Evolutionary conservation across 495 filamentous ascomycete species (phyloP).

Genomic region (Corynascus novoguineensis): DNA sequence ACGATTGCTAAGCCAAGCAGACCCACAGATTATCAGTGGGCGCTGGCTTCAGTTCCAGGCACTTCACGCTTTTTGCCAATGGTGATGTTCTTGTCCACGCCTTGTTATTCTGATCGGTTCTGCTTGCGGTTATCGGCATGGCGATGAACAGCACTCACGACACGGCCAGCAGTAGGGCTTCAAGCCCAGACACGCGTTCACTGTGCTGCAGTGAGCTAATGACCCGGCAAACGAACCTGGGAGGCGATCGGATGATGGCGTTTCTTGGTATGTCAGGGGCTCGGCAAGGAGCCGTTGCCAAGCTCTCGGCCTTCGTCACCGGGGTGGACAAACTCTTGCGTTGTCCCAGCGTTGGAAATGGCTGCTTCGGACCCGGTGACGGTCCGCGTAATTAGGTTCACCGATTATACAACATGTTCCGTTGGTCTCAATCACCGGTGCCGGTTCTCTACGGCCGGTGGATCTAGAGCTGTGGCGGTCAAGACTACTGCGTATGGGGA

Average conservation of each 20-base stretch:
- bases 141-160: no score
- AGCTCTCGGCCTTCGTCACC: constrained; percentile 28
- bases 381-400: background rate
- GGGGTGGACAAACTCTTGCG: background rate
- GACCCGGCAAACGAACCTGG: background rate
- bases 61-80: no score
- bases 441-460: background rate
- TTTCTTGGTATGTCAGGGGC: constrained; percentile 26
- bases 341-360: background rate
- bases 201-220: background rate
- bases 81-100: no score
- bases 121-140: no score
- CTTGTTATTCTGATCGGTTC: no score
- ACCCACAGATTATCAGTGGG: background rate
- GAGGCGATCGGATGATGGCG: constrained; percentile 9
- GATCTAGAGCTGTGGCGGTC: background rate
- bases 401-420: no score
- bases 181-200: no score
- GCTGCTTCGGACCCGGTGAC: background rate
- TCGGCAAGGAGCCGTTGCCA: constrained; percentile 27
- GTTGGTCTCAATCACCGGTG: background rate
- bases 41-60: background rate
- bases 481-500: background rate
- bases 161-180: no score
- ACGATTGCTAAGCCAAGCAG: background rate